These are phyloP conservation scores for Rhizomucor pusillus DNA, from an alignment of 371 early-diverging fungal species.

Conservation along the genomic window DNA sequence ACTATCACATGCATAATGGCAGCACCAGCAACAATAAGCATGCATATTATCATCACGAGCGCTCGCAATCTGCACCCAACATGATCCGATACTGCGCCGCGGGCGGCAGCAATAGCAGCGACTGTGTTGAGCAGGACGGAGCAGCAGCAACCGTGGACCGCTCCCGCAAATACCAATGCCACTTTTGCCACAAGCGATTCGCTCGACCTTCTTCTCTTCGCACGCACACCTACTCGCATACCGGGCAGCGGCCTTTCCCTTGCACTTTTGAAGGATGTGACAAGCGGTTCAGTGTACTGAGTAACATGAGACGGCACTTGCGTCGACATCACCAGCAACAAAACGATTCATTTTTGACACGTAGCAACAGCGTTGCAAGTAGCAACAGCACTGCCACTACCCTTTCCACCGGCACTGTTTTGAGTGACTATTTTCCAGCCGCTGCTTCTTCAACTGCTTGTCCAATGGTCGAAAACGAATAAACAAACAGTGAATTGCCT, in stretches of 20 bases:
- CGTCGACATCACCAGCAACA: slow-evolving; percentile 23
- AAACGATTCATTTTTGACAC: background rate
- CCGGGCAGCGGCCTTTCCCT: slow-evolving; percentile 68
- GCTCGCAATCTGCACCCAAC: too few relatives aligned
- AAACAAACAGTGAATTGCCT: too few relatives aligned
- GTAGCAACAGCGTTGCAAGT: too few relatives aligned
- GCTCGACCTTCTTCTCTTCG: slow-evolving; percentile 37
- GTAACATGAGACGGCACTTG: slow-evolving; percentile 71
- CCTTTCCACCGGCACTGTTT: background rate
- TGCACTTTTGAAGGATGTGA: slow-evolving; percentile 61
- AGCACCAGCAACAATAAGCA: too few relatives aligned
- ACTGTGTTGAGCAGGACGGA: too few relatives aligned
- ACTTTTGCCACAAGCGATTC: slow-evolving; percentile 20
- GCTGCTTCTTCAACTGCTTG: too few relatives aligned
- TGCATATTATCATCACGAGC: too few relatives aligned
- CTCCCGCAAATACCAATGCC: slow-evolving; percentile 8
- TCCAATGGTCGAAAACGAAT: too few relatives aligned
- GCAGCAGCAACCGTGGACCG: background rate
- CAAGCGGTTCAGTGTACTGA: slow-evolving; percentile 64
- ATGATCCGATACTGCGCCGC: too few relatives aligned
- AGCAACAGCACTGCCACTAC: background rate
- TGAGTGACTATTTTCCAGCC: too few relatives aligned
- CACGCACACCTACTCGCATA: slow-evolving; percentile 69
- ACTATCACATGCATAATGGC: too few relatives aligned
- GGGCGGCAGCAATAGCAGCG: too few relatives aligned